phyloP scores from a whole-genome alignment of 2,329 filamentous ascomycete genomes.

The Tricladium varicosporioides region DNA sequence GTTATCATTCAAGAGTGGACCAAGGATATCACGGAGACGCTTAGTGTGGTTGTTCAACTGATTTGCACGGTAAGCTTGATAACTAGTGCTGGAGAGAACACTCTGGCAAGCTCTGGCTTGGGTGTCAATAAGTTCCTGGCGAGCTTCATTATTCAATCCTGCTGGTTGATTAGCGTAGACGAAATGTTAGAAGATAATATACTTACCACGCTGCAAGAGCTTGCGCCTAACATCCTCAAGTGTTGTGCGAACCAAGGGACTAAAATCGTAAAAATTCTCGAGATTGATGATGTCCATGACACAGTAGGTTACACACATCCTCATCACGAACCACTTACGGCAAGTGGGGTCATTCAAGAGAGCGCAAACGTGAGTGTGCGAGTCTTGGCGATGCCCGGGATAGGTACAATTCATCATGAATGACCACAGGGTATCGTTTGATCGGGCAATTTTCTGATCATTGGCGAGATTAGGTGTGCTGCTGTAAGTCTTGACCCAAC shows the following conservation, averaged over 20 bases:
- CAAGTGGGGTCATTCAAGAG: conserved; percentile 34
- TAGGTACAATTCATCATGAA: conserved; percentile 37
- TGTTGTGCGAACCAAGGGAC: conserved; percentile 22
- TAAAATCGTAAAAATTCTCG: conserved; percentile 36
- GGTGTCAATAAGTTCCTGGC: conserved; percentile 38
- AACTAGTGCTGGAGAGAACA: conserved; percentile 38
- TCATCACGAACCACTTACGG: conserved; percentile 38
- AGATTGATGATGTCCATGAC: conserved; percentile 35
- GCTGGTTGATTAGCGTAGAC: background rate
- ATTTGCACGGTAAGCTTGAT: conserved; percentile 24
- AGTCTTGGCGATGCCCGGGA: conserved; percentile 29
- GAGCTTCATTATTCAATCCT: conserved; percentile 23
- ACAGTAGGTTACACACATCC: conserved; percentile 39
- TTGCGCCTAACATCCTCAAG: conserved; percentile 24
- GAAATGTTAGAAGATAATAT: background rate
- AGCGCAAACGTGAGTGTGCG: conserved; percentile 33
- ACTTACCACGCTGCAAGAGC: conserved; percentile 31
- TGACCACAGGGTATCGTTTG: conserved; percentile 34
- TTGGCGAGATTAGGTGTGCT: conserved; percentile 19
- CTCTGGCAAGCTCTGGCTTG: conserved; percentile 37
- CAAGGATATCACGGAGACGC: conserved; percentile 42
- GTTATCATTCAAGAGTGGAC: conserved; percentile 40
- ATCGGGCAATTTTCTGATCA: conserved; percentile 23
- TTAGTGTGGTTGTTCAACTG: conserved; percentile 25
- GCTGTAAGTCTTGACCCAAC: conserved; percentile 31